Base-by-base conservation (phyloP, 2,329 filamentous ascomycete genomes). In the Ceratocystis ficicola region DNA sequence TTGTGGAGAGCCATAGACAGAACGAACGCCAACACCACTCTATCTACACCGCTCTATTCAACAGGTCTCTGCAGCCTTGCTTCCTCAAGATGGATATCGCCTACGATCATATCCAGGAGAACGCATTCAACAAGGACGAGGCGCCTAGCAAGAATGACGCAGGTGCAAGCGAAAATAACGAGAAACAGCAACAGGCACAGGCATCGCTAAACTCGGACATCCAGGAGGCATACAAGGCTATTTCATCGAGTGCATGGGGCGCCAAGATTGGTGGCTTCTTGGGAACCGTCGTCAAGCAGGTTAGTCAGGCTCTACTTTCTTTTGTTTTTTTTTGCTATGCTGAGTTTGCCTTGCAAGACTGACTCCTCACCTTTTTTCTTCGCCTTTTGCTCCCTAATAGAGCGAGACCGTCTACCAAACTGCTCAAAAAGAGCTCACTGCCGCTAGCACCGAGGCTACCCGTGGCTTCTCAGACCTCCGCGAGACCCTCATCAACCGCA, bases 31-130 rank as follows among this genome's bases (percentile, higher is more conserved):
- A 17, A 32, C 25, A 25, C 10, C 28, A 59, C 46, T 3, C n/a
- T 8, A 59, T 59, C 28, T 59, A 59, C 28, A 59, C 28, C 52
- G 52, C 52, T 32, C 22, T 57, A 15, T 28, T 22, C 52, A 22
- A 57, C 10, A 17, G 52, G 10, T 15, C 52, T 59, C 28, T 6
- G 52, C 22, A 59, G 52, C 10, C 28, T 32, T 17, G 28, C 28
- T 32, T 36, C 22, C 17, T 59, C 61, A 72, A 69, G 70, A 97
- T 99, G 94, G 94, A 99, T 83, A 81, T 95, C 73, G 92, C 92
- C 57, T 99, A 97, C 82, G 94, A 99, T 73, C 91, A 96, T 76
- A 95, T 97, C 72, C 86, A 90, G 74, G 90, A 96, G 78, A 87
- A 94, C 74, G 83, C 85, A 63, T 82, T 89, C 69, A 80, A 83